Conservation (phyloP, 768 basidiomycete species). For the Amanita muscaria region DNA sequence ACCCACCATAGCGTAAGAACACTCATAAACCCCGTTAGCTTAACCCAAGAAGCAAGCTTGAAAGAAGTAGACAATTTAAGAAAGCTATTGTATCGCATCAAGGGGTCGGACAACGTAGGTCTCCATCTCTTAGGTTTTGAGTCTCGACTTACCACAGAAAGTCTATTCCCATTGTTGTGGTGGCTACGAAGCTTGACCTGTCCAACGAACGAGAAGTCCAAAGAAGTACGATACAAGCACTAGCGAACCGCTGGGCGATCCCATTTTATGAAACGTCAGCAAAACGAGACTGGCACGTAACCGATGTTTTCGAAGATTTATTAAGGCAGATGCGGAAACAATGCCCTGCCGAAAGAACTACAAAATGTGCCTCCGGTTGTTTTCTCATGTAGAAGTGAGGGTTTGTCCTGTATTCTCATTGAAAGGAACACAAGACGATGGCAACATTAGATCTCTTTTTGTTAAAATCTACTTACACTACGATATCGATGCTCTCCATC, state of each 20-base stretch:
- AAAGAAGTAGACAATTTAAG: slow-evolving; percentile 74
- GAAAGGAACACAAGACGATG: too few relatives aligned
- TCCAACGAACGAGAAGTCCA: slow-evolving; percentile 75
- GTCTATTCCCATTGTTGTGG: slow-evolving; percentile 74
- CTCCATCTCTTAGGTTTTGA: neutral
- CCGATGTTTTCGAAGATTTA: slow-evolving; percentile 71
- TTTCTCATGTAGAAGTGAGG: slow-evolving; percentile 31
- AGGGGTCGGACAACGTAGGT: slow-evolving; percentile 57
- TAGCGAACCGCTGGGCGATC: slow-evolving; percentile 59
- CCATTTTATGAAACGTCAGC: slow-evolving; percentile 86
- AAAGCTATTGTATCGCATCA: slow-evolving; percentile 74
- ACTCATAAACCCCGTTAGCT: slow-evolving; percentile 29
- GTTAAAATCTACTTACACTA: too few relatives aligned
- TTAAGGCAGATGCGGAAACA: slow-evolving; percentile 63
- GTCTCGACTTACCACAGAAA: slow-evolving; percentile 17
- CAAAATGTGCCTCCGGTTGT: slow-evolving; percentile 25
- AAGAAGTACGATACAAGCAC: slow-evolving; percentile 49
- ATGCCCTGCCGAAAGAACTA: slow-evolving; percentile 46
- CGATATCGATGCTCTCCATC: too few relatives aligned
- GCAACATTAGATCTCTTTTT: too few relatives aligned
- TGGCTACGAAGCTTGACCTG: slow-evolving; percentile 81
- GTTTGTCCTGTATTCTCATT: too few relatives aligned
- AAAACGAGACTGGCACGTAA: slow-evolving; percentile 74
- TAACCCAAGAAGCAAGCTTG: slow-evolving; percentile 75
- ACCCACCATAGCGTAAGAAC: slow-evolving; percentile 2